Base-by-base conservation (phyloP, 805 yeast genomes). In the Zygosaccharomyces bisporus region DNA sequence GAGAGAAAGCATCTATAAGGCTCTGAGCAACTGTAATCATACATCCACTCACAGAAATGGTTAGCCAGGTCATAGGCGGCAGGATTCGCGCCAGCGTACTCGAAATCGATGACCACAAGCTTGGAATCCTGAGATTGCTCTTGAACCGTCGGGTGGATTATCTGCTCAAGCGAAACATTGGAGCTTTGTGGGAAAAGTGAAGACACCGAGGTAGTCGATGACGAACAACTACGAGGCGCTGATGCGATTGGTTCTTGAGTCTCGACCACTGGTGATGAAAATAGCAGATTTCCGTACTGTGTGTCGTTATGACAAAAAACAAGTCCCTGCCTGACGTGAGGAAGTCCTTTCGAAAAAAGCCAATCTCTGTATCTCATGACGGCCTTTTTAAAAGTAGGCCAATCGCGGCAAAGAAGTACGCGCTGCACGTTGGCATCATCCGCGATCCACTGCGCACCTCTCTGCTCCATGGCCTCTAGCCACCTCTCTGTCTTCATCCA, bases 41-140 rank as follows among this genome's bases (percentile, higher is more conserved):
- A 76, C 97, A 90, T 93, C 99, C 99, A 91, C 69, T 91, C 99
- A 52, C 86, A 77, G 54, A 93, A 86, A 68, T 93, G 99, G 63
- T 93, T 90, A 10, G 90, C 90, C 44, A 93, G 77, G 62, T 93
- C 99, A 61, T 74, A 87, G 2, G 95, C 95, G 1, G 95, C 88
- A 35, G 81, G 72, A 58, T 90, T 93, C 8, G 95, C 81, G 1
- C 96, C 97, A 0, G 96, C 81, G 64, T 91, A 93, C 67, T 93
- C 99, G 64, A 93, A 93, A 63, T 93, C 99, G 58, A 93, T 93
- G 8, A 93, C 99, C 8, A 86, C 95, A 46, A 91, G 72, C 60
- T 81, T 83, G 36, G 80, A 73, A 64, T 85, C 90, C 56, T 79
- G 81, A 44, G 69, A 57, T 45, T 62, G 63, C 38, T 70, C 74